These are phyloP conservation scores for Sarocladium strictum DNA, from an alignment of 2,329 filamentous ascomycete genomes.

Conservation along the genomic window DNA sequence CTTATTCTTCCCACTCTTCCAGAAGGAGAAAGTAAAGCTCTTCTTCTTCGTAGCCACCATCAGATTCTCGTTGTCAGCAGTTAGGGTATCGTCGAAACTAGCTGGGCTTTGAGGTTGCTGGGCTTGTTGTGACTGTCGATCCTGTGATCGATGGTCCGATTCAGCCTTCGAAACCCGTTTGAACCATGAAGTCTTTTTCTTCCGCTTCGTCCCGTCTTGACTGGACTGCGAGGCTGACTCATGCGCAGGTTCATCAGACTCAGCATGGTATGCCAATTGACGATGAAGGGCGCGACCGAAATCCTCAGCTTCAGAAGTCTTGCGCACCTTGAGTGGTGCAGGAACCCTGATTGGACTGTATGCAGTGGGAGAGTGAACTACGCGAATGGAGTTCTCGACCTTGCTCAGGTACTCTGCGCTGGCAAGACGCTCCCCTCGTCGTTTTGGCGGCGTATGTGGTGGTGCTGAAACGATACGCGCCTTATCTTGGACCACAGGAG, in stretches of 20 bases:
- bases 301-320: slow-evolving; percentile 25
- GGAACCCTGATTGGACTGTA: slow-evolving; percentile 28
- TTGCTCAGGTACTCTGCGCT: slow-evolving; percentile 39
- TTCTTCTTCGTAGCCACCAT: slow-evolving; percentile 39
- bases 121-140: slow-evolving; percentile 10
- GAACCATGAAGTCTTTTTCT: slow-evolving; percentile 48
- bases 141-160: slow-evolving; percentile 18
- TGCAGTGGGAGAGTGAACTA: slow-evolving; percentile 44
- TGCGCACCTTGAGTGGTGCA: slow-evolving; percentile 35
- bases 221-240: slow-evolving; percentile 11
- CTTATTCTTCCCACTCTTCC: slow-evolving; percentile 43
- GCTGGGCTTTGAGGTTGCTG: slow-evolving; percentile 11
- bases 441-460: slow-evolving; percentile 26
- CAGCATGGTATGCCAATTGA: slow-evolving; percentile 12
- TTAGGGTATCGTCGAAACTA: slow-evolving; percentile 13
- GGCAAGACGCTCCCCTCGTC: slow-evolving; percentile 24
- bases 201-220: slow-evolving; percentile 20
- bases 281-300: slow-evolving; percentile 16
- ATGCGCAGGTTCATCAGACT: slow-evolving; percentile 3
- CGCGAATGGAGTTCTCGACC: slow-evolving; percentile 46
- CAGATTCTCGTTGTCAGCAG: slow-evolving; percentile 13
- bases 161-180: slow-evolving; percentile 37
- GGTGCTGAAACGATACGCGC: slow-evolving; percentile 42
- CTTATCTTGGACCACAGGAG: slow-evolving; percentile 25
- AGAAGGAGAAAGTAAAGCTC: slow-evolving; percentile 48